phyloP scores from a whole-genome alignment of 2,329 filamentous ascomycete species.

The Thielaviopsis populi region DNA sequence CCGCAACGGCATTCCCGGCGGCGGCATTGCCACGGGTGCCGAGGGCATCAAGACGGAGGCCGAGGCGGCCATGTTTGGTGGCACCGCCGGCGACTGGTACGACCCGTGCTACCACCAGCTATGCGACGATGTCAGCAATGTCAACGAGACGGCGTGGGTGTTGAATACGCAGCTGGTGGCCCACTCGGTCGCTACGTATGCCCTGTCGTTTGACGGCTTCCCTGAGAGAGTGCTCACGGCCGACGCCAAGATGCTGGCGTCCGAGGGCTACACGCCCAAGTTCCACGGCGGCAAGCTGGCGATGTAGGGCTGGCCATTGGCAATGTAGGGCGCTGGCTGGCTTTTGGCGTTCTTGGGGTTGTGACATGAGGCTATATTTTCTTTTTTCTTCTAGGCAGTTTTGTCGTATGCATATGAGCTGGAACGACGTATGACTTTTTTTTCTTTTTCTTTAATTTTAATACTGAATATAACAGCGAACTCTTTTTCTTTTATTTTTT shows the following conservation, averaged over 20 bases:
- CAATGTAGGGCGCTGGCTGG: background rate
- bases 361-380: background rate
- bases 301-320: slow-evolving; percentile 26
- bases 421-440: background rate
- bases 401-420: background rate
- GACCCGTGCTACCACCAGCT: slow-evolving; percentile 48
- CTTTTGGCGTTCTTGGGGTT: background rate
- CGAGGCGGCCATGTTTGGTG: slow-evolving; percentile 55
- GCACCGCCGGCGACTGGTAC: slow-evolving; percentile 45
- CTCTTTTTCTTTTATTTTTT: background rate
- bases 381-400: background rate
- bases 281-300: slow-evolving; percentile 37
- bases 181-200: slow-evolving; percentile 57
- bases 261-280: slow-evolving; percentile 26
- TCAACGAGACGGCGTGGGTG: slow-evolving; percentile 46
- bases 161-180: slow-evolving; percentile 52
- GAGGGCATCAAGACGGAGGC: slow-evolving; percentile 59
- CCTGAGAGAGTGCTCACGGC: slow-evolving; percentile 34
- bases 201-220: slow-evolving; percentile 49
- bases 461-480: background rate
- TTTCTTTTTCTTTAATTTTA: too few species aligned
- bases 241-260: slow-evolving; percentile 19
- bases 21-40: slow-evolving; percentile 64
- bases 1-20: slow-evolving; percentile 53
- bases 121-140: slow-evolving; percentile 43